Evolutionary conservation across 73 alveolate species (phyloP).

Genomic region (Stentor roeselii): DNA sequence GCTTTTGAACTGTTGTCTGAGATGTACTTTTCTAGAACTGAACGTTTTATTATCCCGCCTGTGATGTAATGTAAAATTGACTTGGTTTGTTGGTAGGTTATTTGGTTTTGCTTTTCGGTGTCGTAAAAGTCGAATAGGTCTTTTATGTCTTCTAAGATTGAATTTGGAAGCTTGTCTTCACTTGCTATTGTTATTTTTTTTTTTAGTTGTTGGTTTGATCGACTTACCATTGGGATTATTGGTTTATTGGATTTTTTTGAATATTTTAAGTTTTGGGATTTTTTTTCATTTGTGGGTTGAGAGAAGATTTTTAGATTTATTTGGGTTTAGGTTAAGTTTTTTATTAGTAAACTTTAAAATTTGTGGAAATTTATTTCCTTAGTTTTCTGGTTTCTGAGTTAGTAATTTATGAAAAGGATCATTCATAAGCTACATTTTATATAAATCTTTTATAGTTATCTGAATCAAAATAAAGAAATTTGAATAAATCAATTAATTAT

Average conservation of each 20-base stretch:
- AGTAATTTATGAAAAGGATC: too few species aligned
- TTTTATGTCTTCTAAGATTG: neutral
- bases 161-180: neutral
- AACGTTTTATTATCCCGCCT: neutral
- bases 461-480: too few species aligned
- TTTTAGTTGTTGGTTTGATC: neutral
- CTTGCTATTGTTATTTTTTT: neutral
- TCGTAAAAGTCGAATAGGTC: neutral
- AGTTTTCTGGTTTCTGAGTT: too few species aligned
- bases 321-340: too few species aligned
- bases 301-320: too few species aligned
- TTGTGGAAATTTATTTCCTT: too few species aligned
- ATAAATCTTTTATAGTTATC: too few species aligned
- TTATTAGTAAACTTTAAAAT: too few species aligned
- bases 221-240: neutral
- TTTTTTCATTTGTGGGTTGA: neutral
- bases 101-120: neutral
- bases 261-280: neutral
- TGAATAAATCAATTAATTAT: too few species aligned
- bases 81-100: neutral
- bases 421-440: too few species aligned
- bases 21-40: neutral
- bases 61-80: neutral
- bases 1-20: neutral
- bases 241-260: neutral